Percentiles rank a stretch among this genome's conserved stretches.
Evolutionary conservation across 1,284 basidiomycete genomes (phyloP).

Genomic region (Sporisorium exsertum): DNA sequence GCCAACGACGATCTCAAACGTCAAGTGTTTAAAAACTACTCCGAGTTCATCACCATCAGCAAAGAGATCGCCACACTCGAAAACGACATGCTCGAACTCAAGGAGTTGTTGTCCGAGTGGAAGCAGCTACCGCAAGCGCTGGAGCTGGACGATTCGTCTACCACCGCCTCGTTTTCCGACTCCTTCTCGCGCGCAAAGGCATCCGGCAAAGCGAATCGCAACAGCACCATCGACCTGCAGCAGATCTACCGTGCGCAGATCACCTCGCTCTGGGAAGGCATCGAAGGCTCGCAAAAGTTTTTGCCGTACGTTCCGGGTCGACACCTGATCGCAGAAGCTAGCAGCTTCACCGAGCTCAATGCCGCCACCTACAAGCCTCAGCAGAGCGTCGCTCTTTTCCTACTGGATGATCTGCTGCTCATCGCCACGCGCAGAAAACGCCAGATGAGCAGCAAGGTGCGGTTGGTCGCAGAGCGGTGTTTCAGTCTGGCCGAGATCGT

Average conservation of each 20-base stretch:
- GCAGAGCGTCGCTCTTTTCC: slow-evolving; percentile 86
- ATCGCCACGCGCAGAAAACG: slow-evolving; percentile 77
- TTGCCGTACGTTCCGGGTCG: slow-evolving; percentile 88
- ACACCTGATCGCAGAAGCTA: slow-evolving; percentile 88
- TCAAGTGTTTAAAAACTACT: slow-evolving; percentile 74
- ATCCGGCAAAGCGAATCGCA: slow-evolving; percentile 30
- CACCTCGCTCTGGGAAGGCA: slow-evolving; percentile 86
- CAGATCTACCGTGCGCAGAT: slow-evolving; percentile 94
- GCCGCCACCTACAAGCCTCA: slow-evolving; percentile 94
- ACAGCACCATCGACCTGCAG: slow-evolving; percentile 77
- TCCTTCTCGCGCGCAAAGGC: slow-evolving; percentile 16
- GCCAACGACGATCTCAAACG: slow-evolving; percentile 61
- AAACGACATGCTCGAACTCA: slow-evolving; percentile 97
- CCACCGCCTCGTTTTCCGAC: slow-evolving; percentile 20
- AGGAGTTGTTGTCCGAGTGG: slow-evolving; percentile 92
- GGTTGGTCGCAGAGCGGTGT: slow-evolving; percentile 88
- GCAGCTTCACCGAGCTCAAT: slow-evolving; percentile 86
- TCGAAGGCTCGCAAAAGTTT: slow-evolving; percentile 97
- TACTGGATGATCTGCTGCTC: slow-evolving; percentile 90
- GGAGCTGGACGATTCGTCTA: slow-evolving; percentile 56
- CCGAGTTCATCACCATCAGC: slow-evolving; percentile 94
- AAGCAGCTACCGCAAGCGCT: slow-evolving; percentile 70
- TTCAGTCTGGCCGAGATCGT: slow-evolving; percentile 92
- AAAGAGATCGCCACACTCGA: slow-evolving; percentile 96
- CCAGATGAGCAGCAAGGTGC: slow-evolving; percentile 72